Evolutionary conservation across 305 asterid species (phyloP), one percentile per base, ranked within the genome.

Genomic region (Petunia hybrid): DNA sequence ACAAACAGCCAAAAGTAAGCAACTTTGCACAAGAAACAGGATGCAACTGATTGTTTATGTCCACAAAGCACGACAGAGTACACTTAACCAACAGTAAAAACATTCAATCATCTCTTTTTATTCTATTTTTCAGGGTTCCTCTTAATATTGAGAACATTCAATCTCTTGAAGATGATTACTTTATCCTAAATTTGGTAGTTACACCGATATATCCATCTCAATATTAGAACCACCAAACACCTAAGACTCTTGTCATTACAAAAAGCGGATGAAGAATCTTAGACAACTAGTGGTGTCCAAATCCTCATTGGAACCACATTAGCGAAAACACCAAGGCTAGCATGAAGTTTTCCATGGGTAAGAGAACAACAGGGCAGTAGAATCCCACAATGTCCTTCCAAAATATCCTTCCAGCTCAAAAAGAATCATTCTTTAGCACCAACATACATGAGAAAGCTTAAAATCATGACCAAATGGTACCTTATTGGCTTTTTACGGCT

Each of bases 1-100:
- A 73, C 62, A 73, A 73, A 73, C 62, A 51, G 62, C 35, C 61
- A 51, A 51, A 71, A 46, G 59, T 22, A 22, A 69, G 42, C 61
- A 70, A 48, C 12, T 10, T 35, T 35, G 77, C 62, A 71, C 62
- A 31, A 61, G 71, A 77, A 77, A 61, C 61, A 78, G 45, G 35
- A 35, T 5, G 3, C 7, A 0, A 41, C 36, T 48, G 31, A 16
- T 3, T 73, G 13, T 35, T 35, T 51, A 71, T 71, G 45, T 48
- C 5, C 61, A 8, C 45, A 71, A 35, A 51, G 61, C 78, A 0
- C 46, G 48, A 48, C 9, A 71, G 61, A 71, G 78, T 0, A 35
- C 31, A 22, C 78, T 66, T 6, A 6, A 4, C 39, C 39, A 60
- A 16, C 65, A n/a, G 38, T 60, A 60, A 6, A 8, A 60, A 16